A percentile compares a stretch with the other conserved stretches of the same genome.
Evolutionary conservation across 495 filamentous ascomycete species (phyloP).

Genomic region (Aspergillus affinis): DNA sequence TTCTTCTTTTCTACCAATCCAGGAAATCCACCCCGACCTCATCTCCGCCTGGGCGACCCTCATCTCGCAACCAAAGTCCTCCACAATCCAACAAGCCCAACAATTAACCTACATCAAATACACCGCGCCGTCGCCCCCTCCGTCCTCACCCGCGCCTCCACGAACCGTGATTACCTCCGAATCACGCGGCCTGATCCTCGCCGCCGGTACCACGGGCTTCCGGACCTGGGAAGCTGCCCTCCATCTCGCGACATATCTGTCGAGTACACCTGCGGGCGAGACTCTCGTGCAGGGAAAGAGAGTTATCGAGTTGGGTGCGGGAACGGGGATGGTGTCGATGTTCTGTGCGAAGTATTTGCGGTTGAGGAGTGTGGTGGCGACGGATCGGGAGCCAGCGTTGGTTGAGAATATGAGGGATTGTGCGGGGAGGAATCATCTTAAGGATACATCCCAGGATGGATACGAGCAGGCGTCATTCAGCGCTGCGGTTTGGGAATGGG

Average conservation of each 20-base stretch:
- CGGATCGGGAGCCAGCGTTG: constrained; percentile 77
- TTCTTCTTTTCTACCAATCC: constrained; percentile 4
- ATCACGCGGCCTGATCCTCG: constrained; percentile 70
- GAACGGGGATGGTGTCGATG: constrained; percentile 83
- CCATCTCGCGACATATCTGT: constrained; percentile 76
- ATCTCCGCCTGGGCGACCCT: constrained; percentile 60
- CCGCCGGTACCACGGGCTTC: constrained; percentile 76
- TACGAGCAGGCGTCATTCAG: constrained; percentile 35
- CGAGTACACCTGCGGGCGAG: constrained; percentile 40
- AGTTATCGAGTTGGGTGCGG: constrained; percentile 85
- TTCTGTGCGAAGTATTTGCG: constrained; percentile 73
- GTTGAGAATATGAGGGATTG: constrained; percentile 68
- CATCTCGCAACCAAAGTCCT: constrained; percentile 52
- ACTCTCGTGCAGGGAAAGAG: constrained; percentile 52
- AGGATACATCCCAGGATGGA: neutral
- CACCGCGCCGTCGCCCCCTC: constrained; percentile 43
- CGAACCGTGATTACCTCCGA: constrained; percentile 52
- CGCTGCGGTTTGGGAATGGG: constrained; percentile 43
- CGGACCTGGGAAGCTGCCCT: constrained; percentile 94
- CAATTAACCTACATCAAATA: constrained; percentile 77
- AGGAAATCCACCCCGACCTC: constrained; percentile 79
- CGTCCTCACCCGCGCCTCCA: constrained; percentile 3
- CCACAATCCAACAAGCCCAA: constrained; percentile 63
- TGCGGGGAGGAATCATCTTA: constrained; percentile 56
- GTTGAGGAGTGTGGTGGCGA: constrained; percentile 64